Base-by-base conservation (phyloP, 192 early-diverging fungal species). In the Linnemannia schmuckeri region DNA sequence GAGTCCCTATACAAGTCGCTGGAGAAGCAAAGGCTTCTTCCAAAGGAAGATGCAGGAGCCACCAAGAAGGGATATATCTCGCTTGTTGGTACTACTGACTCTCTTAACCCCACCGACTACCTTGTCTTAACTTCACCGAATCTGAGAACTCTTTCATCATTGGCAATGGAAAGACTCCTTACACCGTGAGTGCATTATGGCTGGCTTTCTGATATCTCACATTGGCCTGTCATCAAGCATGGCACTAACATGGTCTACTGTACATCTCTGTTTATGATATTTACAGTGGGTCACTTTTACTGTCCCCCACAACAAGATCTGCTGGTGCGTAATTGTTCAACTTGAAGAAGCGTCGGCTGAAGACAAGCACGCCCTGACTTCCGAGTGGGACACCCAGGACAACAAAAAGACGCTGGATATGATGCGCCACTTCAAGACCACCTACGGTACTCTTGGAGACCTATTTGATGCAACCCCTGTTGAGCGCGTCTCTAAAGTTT, bases 241-340 rank as follows among this genome's bases (percentile, higher is more conserved):
- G 37, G 37, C 3, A 37, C 37, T 37, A 37, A 37, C 3, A 37
- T 2, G 37, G 37, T 1, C 37, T 37, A 37, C 37, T 52, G 2
- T 18, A 18, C 3, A 17, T 10, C n/a, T 55, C 33, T 47, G 44
- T 2, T 46, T 3, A 10, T 46, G 44, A 10, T 13, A 3, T 46
- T 13, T 6, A 49, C 27, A 80, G 79, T 81, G 79, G 71, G 18
- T 2, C 6, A 74, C 49, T 5, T 73, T 49, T 30, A 75, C 71
- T 10, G 70, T 81, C 20, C 79, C 79, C 1, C 46, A n/a, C 1
- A 81, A 74, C 79, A 41, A 22, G 30, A 57, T 81, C 33, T 81
- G 70, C 20, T 74, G 70, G 70, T 75, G 44, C 17, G 72, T 74
- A 17, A 9, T 61, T 41, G 30, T 73, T 17, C 79, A 81, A 35